These are phyloP conservation scores for Pulveroboletus sp. DNA, from an alignment of 768 basidiomycete species.

Conservation along the genomic window DNA sequence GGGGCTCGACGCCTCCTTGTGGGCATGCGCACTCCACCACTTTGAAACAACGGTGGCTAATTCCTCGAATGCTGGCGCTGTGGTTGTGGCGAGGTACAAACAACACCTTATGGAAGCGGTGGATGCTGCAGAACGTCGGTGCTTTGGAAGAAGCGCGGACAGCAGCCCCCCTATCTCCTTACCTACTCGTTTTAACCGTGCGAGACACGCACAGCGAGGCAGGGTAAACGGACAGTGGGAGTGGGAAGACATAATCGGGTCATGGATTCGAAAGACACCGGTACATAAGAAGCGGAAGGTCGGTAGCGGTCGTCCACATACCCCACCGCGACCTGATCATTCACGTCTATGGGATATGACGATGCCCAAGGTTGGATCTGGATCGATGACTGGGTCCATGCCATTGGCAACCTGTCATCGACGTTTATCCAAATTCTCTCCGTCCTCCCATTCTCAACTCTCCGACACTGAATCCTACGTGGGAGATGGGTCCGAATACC, in stretches of 20 bases:
- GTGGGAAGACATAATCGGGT: slow-evolving; percentile 46
- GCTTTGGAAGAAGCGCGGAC: slow-evolving; percentile 32
- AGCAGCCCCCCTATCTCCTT: slow-evolving; percentile 17
- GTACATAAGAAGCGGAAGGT: slow-evolving; percentile 23
- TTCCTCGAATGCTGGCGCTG: slow-evolving; percentile 19
- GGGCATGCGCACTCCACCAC: slow-evolving; percentile 46
- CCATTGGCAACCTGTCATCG: slow-evolving; percentile 1
- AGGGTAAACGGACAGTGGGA: slow-evolving; percentile 36
- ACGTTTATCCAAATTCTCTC: slow-evolving; percentile 5
- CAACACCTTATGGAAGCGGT: slow-evolving; percentile 41
- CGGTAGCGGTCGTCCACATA: not conserved
- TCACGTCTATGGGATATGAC: not conserved
- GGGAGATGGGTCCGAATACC: slow-evolving; percentile 23
- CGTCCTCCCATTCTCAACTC: slow-evolving; percentile 5
- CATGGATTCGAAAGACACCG: slow-evolving; percentile 42
- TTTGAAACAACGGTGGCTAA: slow-evolving; percentile 36
- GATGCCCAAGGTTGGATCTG: not conserved
- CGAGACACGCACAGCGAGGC: slow-evolving; percentile 6
- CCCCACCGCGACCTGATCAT: not conserved
- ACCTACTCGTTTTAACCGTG: slow-evolving; percentile 1
- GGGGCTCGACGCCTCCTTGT: slow-evolving; percentile 48
- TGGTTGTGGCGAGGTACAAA: slow-evolving; percentile 34
- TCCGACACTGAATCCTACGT: slow-evolving; percentile 13
- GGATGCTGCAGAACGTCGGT: slow-evolving; percentile 50
- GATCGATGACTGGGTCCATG: not conserved